These are phyloP conservation scores for Chrysanthemum seticuspe DNA, from an alignment of 129 eudicot species.

Conservation along the genomic window DNA sequence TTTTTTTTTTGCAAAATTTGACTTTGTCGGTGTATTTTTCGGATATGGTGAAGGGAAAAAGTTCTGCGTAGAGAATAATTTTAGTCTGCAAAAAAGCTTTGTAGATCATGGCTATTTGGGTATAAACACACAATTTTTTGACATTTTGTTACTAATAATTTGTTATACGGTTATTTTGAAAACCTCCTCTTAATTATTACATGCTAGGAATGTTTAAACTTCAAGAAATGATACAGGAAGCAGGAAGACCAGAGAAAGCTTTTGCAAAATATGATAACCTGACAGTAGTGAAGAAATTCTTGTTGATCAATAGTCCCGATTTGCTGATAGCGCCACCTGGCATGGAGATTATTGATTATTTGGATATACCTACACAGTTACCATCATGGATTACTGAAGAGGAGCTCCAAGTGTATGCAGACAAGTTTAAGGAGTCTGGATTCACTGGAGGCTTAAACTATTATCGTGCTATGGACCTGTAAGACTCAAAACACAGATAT, in stretches of 20 bases:
- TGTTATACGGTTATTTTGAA: too few species aligned
- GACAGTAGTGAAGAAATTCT: constrained; percentile 56
- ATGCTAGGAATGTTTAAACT: neutral
- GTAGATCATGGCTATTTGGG: too few species aligned
- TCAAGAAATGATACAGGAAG: constrained; percentile 14
- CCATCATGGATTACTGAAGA: constrained; percentile 43
- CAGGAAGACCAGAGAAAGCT: constrained; percentile 29
- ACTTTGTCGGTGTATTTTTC: too few species aligned
- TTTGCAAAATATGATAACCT: constrained; percentile 50
- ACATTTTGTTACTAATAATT: too few species aligned
- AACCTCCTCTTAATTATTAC: too few species aligned
- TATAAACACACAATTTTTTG: too few species aligned
- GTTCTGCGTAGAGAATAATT: too few species aligned
- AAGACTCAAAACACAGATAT: neutral
- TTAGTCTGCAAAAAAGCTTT: too few species aligned
- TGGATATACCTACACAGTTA: constrained; percentile 24
- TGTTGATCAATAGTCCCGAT: constrained; percentile 28
- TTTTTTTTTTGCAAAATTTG: too few species aligned
- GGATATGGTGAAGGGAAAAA: too few species aligned
- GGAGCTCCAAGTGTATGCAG: constrained; percentile 25
- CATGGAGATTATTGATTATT: constrained; percentile 41
- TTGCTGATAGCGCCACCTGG: constrained; percentile 40
- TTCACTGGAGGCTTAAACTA: constrained; percentile 31
- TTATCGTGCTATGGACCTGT: constrained; percentile 34
- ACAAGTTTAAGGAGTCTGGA: constrained; percentile 32